Evolutionary conservation across 2,329 filamentous ascomycete species (phyloP).

Genomic region (Coniochaeta pulveracea): DNA sequence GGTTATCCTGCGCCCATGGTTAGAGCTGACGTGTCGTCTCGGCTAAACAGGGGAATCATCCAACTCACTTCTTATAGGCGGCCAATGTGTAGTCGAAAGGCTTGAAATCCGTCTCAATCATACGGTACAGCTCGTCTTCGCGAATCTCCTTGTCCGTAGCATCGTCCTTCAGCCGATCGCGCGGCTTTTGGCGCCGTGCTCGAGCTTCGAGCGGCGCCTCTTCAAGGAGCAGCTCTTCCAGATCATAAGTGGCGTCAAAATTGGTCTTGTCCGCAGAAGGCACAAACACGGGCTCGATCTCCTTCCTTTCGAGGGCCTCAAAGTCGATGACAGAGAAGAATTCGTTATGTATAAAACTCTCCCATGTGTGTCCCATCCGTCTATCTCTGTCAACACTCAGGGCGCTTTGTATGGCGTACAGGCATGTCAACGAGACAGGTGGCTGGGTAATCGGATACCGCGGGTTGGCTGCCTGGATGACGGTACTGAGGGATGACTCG

Average conservation of each 20-base stretch:
- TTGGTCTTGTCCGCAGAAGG: constrained; percentile 97
- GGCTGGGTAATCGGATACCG: constrained; percentile 90
- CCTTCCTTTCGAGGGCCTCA: constrained; percentile 69
- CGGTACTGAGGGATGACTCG: constrained; percentile 66
- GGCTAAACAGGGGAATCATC: neutral
- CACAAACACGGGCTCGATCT: constrained; percentile 81
- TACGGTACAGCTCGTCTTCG: constrained; percentile 84
- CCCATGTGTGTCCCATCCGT: constrained; percentile 77
- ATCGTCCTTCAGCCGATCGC: constrained; percentile 84
- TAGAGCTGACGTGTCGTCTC: too few species aligned
- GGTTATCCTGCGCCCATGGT: constrained; percentile 11
- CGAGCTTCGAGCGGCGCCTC: constrained; percentile 91
- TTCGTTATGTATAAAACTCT: constrained; percentile 75
- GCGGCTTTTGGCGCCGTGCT: constrained; percentile 84
- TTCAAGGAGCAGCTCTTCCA: constrained; percentile 87
- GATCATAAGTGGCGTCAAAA: constrained; percentile 95
- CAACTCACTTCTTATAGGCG: constrained; percentile 59
- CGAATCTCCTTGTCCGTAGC: constrained; percentile 91
- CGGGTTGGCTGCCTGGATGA: constrained; percentile 71
- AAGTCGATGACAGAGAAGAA: constrained; percentile 89
- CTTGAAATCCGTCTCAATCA: constrained; percentile 89
- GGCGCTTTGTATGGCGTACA: constrained; percentile 78
- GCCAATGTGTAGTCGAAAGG: constrained; percentile 90
- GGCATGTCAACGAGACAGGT: constrained; percentile 75
- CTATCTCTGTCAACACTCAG: constrained; percentile 70